Evolutionary conservation across 192 early-diverging fungal species (phyloP).

Genomic region (Linnemannia hyalina): DNA sequence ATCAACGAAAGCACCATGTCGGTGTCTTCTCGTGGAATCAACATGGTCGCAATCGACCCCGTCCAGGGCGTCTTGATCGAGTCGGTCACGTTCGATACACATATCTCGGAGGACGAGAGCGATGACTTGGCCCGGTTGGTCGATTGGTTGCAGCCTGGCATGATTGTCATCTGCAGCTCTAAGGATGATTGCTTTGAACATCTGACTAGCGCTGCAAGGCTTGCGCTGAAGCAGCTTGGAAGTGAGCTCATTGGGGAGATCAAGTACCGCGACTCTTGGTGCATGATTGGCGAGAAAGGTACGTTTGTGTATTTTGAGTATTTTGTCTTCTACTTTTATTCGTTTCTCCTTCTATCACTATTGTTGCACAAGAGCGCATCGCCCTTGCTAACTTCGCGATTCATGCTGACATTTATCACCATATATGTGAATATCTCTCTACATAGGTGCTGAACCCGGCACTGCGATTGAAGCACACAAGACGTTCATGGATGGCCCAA

Average conservation of each 20-base stretch:
- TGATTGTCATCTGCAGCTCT: slow-evolving; percentile 71
- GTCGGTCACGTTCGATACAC: slow-evolving; percentile 79
- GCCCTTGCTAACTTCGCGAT: neutral
- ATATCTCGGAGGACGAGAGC: slow-evolving; percentile 66
- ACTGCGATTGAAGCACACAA: slow-evolving; percentile 70
- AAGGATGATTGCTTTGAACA: slow-evolving; percentile 79
- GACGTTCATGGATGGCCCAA: slow-evolving; percentile 66
- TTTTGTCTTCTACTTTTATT: neutral
- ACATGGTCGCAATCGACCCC: slow-evolving; percentile 78
- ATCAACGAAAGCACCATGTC: slow-evolving; percentile 64
- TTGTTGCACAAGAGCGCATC: neutral
- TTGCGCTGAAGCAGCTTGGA: slow-evolving; percentile 72
- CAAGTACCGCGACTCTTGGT: slow-evolving; percentile 83
- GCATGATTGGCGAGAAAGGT: slow-evolving; percentile 82
- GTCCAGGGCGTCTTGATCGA: slow-evolving; percentile 75
- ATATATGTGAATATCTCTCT: neutral
- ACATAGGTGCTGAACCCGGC: slow-evolving; percentile 54
- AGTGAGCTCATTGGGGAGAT: slow-evolving; percentile 62
- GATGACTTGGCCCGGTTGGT: slow-evolving; percentile 77
- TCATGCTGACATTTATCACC: neutral
- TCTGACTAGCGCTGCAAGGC: slow-evolving; percentile 66
- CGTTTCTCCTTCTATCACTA: neutral
- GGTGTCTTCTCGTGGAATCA: slow-evolving; percentile 75
- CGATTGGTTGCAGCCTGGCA: slow-evolving; percentile 68
- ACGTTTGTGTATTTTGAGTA: slow-evolving; percentile 20